phyloP scores from a whole-genome alignment of 768 basidiomycete species.

The Kwoniella europaea region DNA sequence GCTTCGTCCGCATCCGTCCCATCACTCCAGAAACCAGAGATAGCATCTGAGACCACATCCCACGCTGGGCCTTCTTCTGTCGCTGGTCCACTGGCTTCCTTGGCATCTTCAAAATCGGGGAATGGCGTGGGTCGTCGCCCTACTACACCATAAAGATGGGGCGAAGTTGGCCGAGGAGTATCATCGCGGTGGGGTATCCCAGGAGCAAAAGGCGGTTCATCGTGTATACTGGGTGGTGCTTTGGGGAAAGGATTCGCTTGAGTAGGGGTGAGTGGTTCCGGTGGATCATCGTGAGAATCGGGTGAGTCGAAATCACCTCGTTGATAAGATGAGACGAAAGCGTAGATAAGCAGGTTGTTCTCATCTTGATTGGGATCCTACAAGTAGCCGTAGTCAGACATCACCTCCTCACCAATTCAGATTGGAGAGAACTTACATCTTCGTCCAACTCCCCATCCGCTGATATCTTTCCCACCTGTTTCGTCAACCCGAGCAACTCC shows the following conservation, averaged over 20 bases:
- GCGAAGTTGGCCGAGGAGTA: background rate
- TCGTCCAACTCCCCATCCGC: conserved; percentile 14
- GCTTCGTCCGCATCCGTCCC: conserved; percentile 18
- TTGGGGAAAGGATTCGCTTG: background rate
- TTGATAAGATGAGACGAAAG: conserved; percentile 17
- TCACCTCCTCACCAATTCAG: background rate
- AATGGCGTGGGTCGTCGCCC: background rate
- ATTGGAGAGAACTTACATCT: background rate
- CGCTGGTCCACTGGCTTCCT: background rate
- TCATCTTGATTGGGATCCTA: conserved; percentile 12
- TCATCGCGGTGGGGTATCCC: background rate
- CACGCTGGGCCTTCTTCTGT: conserved; percentile 6
- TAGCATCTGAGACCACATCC: conserved; percentile 21
- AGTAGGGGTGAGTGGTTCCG: conserved; percentile 1
- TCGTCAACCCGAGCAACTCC: conserved; percentile 8
- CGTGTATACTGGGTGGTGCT: background rate
- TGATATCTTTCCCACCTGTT: conserved; percentile 19
- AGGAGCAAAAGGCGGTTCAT: background rate
- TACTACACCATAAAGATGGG: background rate
- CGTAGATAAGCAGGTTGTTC: conserved; percentile 16
- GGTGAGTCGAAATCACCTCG: conserved; percentile 10
- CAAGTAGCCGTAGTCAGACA: background rate
- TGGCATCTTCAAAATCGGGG: background rate
- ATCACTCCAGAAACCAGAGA: conserved; percentile 20
- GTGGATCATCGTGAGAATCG: conserved; percentile 1